phyloP scores from a whole-genome alignment of 257 asterid genomes.

The Cruciata laevipes region DNA sequence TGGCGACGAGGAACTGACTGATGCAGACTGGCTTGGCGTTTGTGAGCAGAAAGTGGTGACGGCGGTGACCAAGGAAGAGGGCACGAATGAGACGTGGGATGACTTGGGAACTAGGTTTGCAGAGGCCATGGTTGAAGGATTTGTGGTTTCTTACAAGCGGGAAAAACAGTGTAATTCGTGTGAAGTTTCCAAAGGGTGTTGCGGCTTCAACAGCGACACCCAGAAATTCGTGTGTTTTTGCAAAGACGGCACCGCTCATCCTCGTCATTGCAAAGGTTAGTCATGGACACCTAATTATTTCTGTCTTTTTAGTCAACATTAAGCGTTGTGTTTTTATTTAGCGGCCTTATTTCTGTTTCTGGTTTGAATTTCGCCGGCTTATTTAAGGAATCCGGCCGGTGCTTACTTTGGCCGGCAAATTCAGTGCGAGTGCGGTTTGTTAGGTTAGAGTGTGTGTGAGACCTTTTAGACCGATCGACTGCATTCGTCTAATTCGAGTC shows the following conservation, averaged over 20 bases:
- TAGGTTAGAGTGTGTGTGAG: too few species aligned
- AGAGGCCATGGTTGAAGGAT: constrained; percentile 15
- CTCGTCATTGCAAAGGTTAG: too few species aligned
- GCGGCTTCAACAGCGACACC: constrained; percentile 14
- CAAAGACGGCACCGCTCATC: constrained; percentile 10
- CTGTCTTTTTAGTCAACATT: too few species aligned
- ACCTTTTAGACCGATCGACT: too few species aligned
- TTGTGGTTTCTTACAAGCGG: constrained; percentile 16
- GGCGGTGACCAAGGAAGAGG: constrained; percentile 3
- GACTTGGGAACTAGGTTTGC: constrained; percentile 7
- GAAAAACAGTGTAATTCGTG: constrained; percentile 1
- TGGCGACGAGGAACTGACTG: background rate
- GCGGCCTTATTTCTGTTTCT: too few species aligned
- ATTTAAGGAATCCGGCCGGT: too few species aligned
- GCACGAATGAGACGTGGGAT: background rate
- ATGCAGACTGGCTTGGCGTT: background rate
- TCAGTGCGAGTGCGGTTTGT: too few species aligned
- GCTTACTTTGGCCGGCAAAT: too few species aligned
- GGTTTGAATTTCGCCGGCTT: too few species aligned
- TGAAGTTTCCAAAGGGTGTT: constrained; percentile 17
- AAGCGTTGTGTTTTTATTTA: too few species aligned
- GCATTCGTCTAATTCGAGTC: too few species aligned
- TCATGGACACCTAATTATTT: too few species aligned
- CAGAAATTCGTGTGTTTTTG: constrained; percentile 18
- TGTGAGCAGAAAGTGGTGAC: constrained; percentile 23